Base-by-base conservation (phyloP, 495 filamentous ascomycete species). In the Massariosphaeria phaeospora region DNA sequence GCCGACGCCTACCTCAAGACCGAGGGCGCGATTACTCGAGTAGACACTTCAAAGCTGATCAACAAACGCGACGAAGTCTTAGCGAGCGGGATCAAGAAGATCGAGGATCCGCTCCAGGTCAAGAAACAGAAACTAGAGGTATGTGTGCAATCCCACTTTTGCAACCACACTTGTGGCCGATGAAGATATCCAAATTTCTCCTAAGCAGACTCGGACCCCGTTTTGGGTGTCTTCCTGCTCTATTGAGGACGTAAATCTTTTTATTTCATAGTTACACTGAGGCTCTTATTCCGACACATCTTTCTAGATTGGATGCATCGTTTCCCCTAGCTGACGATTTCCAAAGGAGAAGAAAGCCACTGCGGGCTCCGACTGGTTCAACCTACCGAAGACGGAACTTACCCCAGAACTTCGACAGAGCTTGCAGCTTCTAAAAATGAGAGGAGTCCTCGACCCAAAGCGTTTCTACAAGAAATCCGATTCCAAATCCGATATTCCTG, bases 191-290 rank as follows among this genome's bases (percentile, higher is more conserved):
- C 77, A 71, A 77, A 75, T 63, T 69, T 73, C 61, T 68, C 79
- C 82, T 82, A 85, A 73, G 78, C 77, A 75, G 82, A 70, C 74
- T 62, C 60, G 72, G 78, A 75, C 76, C 79, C 81, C 86, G 86
- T 91, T 72, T 82, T 90, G 86, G 83, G 77, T 67, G 70, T 76
- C 76, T 74, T 72, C 77, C 82, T 83, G 80, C 81, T 77, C 63
- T 67, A 74, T 72, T 87, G 88, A 89, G 80, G 89, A 84, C 70
- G 65, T n/a, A n/a, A n/a, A n/a, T n/a, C 72, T 76, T 71, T 73
- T 75, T 79, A 36, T 39, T 41, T 89, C 89, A 96, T 96, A 98
- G 93, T 98, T 98, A 98, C 93, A 91, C 91, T 96, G 91, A 97
- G 73, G 75, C 75, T 71, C 34, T 40, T 27, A 38, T 53, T 56